phyloP scores from a whole-genome alignment of 116 monocot species.

The Iris pallida region DNA sequence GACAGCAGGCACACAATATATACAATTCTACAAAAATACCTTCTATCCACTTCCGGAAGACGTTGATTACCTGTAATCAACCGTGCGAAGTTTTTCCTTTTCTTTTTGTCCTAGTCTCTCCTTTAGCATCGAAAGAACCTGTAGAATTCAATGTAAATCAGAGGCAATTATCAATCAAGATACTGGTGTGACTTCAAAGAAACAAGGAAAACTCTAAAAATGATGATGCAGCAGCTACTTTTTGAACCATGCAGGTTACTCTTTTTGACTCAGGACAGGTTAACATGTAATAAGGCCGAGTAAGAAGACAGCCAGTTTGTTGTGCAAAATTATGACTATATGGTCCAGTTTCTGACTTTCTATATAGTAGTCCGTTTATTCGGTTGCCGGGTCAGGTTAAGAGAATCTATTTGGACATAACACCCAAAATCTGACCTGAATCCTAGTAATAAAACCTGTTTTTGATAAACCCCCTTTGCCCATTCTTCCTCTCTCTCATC shows the following conservation, averaged over 20 bases:
- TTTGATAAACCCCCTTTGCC: too few species aligned
- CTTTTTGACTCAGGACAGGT: too few species aligned
- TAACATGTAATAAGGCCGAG: too few species aligned
- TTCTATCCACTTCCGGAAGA: not conserved
- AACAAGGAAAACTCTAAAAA: not conserved
- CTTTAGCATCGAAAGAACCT: slow-evolving; percentile 81
- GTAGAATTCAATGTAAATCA: not conserved
- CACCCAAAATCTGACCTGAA: too few species aligned
- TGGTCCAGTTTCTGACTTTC: too few species aligned
- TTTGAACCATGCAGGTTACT: not conserved
- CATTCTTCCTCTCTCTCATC: too few species aligned
- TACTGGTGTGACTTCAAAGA: not conserved
- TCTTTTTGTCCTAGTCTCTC: slow-evolving; percentile 62
- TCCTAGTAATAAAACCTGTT: too few species aligned
- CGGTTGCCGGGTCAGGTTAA: too few species aligned
- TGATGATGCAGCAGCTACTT: not conserved
- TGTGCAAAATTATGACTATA: too few species aligned
- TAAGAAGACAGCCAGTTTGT: too few species aligned
- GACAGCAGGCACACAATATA: not conserved
- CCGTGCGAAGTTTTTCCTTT: slow-evolving; percentile 50
- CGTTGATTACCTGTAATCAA: slow-evolving; percentile 65
- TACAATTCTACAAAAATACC: not conserved
- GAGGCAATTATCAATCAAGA: not conserved
- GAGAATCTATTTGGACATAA: too few species aligned
- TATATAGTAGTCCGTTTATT: too few species aligned